Evolutionary conservation across 2,329 filamentous ascomycete species (phyloP).

Genomic region (Xylariaceae sp.): DNA sequence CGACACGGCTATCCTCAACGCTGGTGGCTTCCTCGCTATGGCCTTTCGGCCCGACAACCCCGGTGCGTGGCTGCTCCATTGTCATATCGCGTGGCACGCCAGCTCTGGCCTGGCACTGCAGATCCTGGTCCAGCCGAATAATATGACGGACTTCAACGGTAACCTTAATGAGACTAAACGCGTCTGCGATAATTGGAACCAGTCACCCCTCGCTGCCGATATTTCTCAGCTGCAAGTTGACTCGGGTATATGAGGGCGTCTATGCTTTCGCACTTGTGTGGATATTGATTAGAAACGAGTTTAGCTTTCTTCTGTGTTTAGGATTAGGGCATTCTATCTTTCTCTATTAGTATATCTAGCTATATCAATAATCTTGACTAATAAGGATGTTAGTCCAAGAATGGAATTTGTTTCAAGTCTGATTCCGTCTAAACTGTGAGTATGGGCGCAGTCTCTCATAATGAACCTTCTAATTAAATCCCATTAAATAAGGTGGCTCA

Average conservation of each 20-base stretch:
- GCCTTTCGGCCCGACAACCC: conserved; percentile 59
- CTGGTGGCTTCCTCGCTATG: conserved; percentile 52
- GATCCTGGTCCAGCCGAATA: conserved; percentile 30
- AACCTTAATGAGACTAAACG: conserved; percentile 18
- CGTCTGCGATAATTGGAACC: conserved; percentile 19
- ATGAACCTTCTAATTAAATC: no score
- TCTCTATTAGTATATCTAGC: neutral
- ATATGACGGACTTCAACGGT: conserved; percentile 12
- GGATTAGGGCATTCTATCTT: no score
- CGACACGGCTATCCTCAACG: conserved; percentile 52
- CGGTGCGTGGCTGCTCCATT: conserved; percentile 40
- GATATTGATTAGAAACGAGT: neutral
- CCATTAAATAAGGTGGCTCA: no score
- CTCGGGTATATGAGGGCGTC: conserved; percentile 21
- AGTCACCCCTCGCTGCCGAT: neutral
- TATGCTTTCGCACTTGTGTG: neutral
- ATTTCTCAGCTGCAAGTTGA: conserved; percentile 18
- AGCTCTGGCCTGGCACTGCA: conserved; percentile 36
- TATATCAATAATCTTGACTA: neutral
- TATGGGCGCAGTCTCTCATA: no score
- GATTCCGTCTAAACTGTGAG: no score
- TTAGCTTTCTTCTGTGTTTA: no score
- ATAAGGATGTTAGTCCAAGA: no score
- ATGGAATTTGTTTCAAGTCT: no score
- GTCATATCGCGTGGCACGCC: conserved; percentile 39